Percentiles rank a stretch among this genome's conserved stretches.
These are phyloP conservation scores for Grosmannia clavigera DNA, from an alignment of 2,329 filamentous ascomycete genomes.

Conservation along the genomic window DNA sequence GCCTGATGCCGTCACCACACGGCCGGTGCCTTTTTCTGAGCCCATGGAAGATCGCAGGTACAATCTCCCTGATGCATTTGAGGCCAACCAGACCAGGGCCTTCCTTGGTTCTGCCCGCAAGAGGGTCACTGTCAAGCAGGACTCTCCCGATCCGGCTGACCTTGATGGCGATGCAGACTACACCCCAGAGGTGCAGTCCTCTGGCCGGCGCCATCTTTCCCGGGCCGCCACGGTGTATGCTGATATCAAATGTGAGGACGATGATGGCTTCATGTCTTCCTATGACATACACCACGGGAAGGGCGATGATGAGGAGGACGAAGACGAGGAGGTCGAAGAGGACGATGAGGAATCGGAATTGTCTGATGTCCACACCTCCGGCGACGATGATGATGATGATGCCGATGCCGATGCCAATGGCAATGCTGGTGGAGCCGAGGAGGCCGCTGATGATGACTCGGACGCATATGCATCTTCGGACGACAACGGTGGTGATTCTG, in stretches of 20 bases:
- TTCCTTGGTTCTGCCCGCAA: background rate
- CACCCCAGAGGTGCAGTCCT: background rate
- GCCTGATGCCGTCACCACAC: conserved; percentile 14
- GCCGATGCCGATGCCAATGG: background rate
- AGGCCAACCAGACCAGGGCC: background rate
- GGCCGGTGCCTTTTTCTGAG: conserved; percentile 22
- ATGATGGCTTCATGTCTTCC: background rate
- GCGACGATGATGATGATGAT: background rate
- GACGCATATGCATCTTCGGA: background rate
- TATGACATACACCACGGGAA: background rate
- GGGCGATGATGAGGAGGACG: background rate
- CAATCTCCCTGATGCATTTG: conserved; percentile 16
- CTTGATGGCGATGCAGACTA: conserved; percentile 9
- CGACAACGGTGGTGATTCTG: background rate
- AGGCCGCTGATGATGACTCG: background rate
- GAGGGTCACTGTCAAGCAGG: background rate
- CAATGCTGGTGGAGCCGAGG: background rate
- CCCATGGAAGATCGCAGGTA: conserved; percentile 19
- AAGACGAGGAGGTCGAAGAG: background rate
- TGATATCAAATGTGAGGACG: background rate
- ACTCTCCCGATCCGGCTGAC: conserved; percentile 7
- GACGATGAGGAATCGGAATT: background rate
- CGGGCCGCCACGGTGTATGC: background rate
- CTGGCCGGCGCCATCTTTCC: background rate
- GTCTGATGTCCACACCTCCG: background rate